These are phyloP conservation scores for Colletotrichum sp. DNA, from an alignment of 2,329 filamentous ascomycete species.

Conservation along the genomic window DNA sequence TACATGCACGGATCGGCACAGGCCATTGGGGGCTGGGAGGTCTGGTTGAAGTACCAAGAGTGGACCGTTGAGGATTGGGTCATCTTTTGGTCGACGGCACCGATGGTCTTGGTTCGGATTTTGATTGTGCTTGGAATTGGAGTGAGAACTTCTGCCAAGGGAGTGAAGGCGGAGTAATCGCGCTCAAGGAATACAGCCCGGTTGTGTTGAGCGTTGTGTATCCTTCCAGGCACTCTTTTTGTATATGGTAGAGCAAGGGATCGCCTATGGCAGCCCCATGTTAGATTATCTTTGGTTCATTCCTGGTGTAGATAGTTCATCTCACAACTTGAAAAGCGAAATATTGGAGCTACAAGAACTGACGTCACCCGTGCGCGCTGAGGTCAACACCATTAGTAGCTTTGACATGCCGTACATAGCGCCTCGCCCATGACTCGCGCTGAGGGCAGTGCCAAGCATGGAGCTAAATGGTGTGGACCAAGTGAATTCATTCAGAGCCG, in stretches of 20 bases:
- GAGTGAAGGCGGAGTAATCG: background rate
- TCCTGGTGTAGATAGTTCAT: background rate
- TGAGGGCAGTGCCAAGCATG: background rate
- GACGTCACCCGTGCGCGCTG: background rate
- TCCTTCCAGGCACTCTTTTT: background rate
- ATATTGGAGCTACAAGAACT: background rate
- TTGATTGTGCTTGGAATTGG: slow-evolving; percentile 34
- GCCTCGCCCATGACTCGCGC: background rate
- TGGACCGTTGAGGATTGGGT: slow-evolving; percentile 35
- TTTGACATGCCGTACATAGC: background rate
- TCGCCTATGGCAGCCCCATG: background rate
- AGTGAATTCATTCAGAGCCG: background rate
- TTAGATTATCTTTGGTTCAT: background rate
- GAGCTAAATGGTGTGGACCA: background rate
- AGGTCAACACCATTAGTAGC: background rate
- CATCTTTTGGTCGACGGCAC: slow-evolving; percentile 29
- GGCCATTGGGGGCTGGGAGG: slow-evolving; percentile 37
- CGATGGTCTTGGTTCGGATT: slow-evolving; percentile 31
- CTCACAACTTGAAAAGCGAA: background rate
- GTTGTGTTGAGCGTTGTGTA: background rate
- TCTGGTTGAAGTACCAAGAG: slow-evolving; percentile 24
- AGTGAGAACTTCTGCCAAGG: background rate
- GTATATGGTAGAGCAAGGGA: background rate
- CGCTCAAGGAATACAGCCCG: background rate
- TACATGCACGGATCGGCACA: slow-evolving; percentile 33